These are phyloP conservation scores for Kalanchoe fedtschenkoi DNA, from an alignment of 164 flowering plant species.

Conservation along the genomic window DNA sequence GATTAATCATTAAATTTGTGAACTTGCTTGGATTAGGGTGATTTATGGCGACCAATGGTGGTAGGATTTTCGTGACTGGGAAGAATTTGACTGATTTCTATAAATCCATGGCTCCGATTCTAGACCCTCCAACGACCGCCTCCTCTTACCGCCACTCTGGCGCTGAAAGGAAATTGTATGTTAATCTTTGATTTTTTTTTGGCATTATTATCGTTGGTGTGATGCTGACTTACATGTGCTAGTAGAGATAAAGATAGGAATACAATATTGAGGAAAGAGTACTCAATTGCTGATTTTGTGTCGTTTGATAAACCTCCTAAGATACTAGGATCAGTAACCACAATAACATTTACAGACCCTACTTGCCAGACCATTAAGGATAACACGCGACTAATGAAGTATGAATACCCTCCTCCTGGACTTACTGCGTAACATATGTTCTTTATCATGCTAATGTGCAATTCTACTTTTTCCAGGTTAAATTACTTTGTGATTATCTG, in stretches of 20 bases:
- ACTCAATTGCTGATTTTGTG: constrained; percentile 66
- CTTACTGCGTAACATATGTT: neutral
- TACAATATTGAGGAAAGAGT: constrained; percentile 49
- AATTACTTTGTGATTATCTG: constrained; percentile 72
- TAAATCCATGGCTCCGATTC: too few relatives aligned
- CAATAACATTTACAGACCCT: constrained; percentile 63
- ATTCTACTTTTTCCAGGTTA: constrained; percentile 34
- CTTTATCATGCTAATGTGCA: neutral
- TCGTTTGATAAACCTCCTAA: constrained; percentile 76
- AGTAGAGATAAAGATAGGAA: constrained; percentile 76
- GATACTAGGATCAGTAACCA: constrained; percentile 73
- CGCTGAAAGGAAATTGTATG: too few relatives aligned
- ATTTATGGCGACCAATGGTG: too few relatives aligned
- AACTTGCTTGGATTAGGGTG: too few relatives aligned
- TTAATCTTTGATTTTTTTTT: too few relatives aligned
- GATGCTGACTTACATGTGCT: constrained; percentile 8
- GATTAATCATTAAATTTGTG: too few relatives aligned
- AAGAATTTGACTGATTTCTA: too few relatives aligned
- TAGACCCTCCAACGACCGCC: too few relatives aligned
- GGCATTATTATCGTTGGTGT: neutral
- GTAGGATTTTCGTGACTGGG: too few relatives aligned
- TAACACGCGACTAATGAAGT: constrained; percentile 82
- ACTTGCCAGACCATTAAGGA: constrained; percentile 52
- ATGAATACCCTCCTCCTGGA: neutral
- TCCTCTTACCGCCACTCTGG: too few relatives aligned